These are phyloP conservation scores for Scolecobasidium constrictum DNA, from an alignment of 2,329 filamentous ascomycete genomes.

Conservation along the genomic window DNA sequence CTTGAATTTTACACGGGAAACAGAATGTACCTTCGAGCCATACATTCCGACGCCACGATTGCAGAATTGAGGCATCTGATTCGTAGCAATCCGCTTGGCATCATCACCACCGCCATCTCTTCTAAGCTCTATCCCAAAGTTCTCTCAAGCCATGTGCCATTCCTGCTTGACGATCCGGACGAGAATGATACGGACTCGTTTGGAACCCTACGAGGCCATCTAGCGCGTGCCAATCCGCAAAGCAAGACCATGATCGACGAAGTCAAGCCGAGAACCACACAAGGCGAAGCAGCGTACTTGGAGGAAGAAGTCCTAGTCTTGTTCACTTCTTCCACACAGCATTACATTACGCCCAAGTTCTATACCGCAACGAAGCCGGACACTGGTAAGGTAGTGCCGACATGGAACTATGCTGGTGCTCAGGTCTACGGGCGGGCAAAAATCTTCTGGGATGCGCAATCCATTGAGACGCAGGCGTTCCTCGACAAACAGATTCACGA, in stretches of 20 bases:
- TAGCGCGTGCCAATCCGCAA: conserved; percentile 54
- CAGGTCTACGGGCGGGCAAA: conserved; percentile 51
- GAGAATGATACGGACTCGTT: conserved; percentile 30
- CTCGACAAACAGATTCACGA: conserved; percentile 42
- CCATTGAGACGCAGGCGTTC: conserved; percentile 35
- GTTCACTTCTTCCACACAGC: conserved; percentile 47
- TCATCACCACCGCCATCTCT: conserved; percentile 50
- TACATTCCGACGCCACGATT: conserved; percentile 42
- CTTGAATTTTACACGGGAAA: too few relatives aligned
- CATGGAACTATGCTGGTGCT: conserved; percentile 59
- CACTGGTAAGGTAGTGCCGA: conserved; percentile 57
- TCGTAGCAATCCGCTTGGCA: conserved; percentile 47
- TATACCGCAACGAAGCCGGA: conserved; percentile 54
- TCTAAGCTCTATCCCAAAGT: conserved; percentile 40
- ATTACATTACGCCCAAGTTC: conserved; percentile 60
- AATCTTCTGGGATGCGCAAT: conserved; percentile 41
- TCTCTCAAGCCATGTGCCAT: conserved; percentile 52
- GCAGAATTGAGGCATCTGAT: conserved; percentile 45
- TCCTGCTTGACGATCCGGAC: conserved; percentile 40
- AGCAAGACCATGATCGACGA: conserved; percentile 48
- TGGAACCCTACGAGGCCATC: conserved; percentile 46
- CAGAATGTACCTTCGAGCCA: conserved; percentile 46
- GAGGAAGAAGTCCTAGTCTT: conserved; percentile 48
- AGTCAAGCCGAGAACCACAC: conserved; percentile 21
- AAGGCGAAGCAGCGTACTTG: conserved; percentile 15